phyloP scores from a whole-genome alignment of 2,329 filamentous ascomycete genomes.

The Aspergillus tubingensis region DNA sequence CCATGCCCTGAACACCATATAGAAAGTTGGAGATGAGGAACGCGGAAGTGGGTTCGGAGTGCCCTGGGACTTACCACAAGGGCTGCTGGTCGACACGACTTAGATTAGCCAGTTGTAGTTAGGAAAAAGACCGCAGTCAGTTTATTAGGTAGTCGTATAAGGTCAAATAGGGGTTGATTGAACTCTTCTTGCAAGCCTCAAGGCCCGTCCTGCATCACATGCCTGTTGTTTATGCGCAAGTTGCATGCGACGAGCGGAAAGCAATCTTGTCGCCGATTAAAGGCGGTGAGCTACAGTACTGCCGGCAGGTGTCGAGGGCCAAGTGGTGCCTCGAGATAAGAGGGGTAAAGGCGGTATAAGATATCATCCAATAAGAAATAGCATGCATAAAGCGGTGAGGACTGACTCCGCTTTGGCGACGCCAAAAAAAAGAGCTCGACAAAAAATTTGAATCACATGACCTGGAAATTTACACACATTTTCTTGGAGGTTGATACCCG shows the following conservation, averaged over 20 bases:
- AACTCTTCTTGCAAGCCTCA: neutral
- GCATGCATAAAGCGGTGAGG: slow-evolving; percentile 19
- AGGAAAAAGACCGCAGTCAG: no score
- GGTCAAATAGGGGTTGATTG: neutral
- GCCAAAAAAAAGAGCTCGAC: slow-evolving; percentile 26
- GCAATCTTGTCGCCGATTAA: neutral
- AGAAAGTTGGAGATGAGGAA: neutral
- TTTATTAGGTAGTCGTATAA: neutral
- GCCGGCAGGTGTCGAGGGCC: slow-evolving; percentile 12
- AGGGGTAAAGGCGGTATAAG: slow-evolving; percentile 11
- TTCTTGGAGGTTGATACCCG: slow-evolving; percentile 15
- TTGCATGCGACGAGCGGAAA: neutral
- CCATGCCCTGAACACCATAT: neutral
- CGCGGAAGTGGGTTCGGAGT: neutral
- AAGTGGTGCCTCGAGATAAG: neutral
- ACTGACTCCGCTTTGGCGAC: slow-evolving; percentile 5
- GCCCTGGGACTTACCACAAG: neutral
- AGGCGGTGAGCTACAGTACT: slow-evolving; percentile 14
- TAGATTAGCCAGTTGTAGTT: neutral
- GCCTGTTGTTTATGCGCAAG: neutral
- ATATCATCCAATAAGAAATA: slow-evolving; percentile 5
- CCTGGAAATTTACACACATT: slow-evolving; percentile 38
- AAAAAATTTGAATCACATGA: slow-evolving; percentile 39
- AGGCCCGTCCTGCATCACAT: neutral
- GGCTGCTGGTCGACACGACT: neutral